Conservation (phyloP, 1,139 yeast genomes). For the Taphrina flavorubra region DNA sequence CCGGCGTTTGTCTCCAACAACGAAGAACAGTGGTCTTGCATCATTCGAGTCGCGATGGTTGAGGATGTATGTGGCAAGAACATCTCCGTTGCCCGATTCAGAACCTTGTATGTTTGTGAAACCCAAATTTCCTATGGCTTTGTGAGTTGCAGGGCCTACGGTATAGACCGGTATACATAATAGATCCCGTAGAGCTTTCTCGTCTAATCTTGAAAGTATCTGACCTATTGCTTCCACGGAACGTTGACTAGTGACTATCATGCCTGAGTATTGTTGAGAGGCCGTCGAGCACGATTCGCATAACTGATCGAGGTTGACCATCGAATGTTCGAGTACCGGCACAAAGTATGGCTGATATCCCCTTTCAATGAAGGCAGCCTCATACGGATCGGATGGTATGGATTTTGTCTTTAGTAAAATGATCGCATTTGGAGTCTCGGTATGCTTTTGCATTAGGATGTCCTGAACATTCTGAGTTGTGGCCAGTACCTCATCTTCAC, state of each 20-base stretch:
- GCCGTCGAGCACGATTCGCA: constrained; percentile 49
- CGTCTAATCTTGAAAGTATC: constrained; percentile 42
- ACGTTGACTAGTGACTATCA: constrained; percentile 88
- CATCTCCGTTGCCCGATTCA: constrained; percentile 80
- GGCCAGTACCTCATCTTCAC: constrained; percentile 61
- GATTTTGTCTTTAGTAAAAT: constrained; percentile 39
- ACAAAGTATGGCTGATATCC: constrained; percentile 56
- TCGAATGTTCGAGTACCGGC: constrained; percentile 72
- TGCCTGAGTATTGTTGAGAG: constrained; percentile 54
- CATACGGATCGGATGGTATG: constrained; percentile 37
- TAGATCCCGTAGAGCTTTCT: constrained; percentile 48
- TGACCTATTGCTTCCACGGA: constrained; percentile 76
- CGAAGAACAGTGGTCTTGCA: constrained; percentile 58
- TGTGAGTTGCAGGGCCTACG: constrained; percentile 88
- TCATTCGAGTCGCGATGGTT: constrained; percentile 46
- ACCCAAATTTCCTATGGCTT: constrained; percentile 66
- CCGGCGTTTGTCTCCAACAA: constrained; percentile 84
- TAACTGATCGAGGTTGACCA: constrained; percentile 58
- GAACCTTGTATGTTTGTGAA: constrained; percentile 68
- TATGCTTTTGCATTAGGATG: constrained; percentile 49
- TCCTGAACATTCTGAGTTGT: constrained; percentile 57
- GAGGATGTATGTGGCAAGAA: constrained; percentile 69
- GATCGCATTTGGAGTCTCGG: constrained; percentile 45
- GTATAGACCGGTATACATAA: constrained; percentile 69
- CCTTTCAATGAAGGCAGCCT: constrained; percentile 13